Evolutionary conservation across 176 grass and related monocot genomes (phyloP).

Genomic region (Hsuehochloa calcarea): DNA sequence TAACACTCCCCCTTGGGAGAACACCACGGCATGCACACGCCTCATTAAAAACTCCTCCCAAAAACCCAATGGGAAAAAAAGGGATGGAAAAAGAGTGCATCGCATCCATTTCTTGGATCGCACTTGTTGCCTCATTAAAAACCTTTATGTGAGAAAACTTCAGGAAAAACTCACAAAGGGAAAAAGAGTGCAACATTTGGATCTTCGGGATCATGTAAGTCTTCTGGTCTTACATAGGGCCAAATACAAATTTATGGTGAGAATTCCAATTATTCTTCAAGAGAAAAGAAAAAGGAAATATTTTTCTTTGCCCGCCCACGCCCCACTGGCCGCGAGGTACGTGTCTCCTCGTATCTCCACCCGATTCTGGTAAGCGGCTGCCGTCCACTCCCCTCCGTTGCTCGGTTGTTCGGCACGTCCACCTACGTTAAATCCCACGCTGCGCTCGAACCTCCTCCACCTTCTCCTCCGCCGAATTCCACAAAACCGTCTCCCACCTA

Average conservation of each 20-base stretch:
- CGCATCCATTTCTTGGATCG: too few species aligned
- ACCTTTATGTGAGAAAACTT: too few species aligned
- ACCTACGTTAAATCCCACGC: slow-evolving; percentile 10
- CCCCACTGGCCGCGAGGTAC: background rate
- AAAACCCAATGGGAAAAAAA: too few species aligned
- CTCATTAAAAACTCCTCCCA: too few species aligned
- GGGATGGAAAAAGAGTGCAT: too few species aligned
- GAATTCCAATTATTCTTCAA: background rate
- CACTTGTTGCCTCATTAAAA: too few species aligned
- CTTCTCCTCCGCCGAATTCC: background rate
- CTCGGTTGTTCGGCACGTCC: background rate
- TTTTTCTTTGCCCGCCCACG: background rate
- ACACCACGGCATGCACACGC: too few species aligned
- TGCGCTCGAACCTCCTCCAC: background rate
- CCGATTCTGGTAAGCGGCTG: slow-evolving; percentile 36
- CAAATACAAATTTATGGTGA: background rate
- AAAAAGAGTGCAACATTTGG: too few species aligned
- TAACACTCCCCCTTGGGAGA: too few species aligned
- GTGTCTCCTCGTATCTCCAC: background rate
- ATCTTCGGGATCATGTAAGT: too few species aligned
- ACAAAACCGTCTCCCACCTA: background rate
- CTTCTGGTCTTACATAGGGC: too few species aligned
- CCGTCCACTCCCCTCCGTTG: background rate
- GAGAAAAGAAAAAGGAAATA: background rate
- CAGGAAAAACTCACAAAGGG: too few species aligned